A percentile compares a stretch with the other conserved stretches of the same genome.
Conservation (phyloP, 371 early-diverging fungal genomes). For the Basidiobolus heterosporus region DNA sequence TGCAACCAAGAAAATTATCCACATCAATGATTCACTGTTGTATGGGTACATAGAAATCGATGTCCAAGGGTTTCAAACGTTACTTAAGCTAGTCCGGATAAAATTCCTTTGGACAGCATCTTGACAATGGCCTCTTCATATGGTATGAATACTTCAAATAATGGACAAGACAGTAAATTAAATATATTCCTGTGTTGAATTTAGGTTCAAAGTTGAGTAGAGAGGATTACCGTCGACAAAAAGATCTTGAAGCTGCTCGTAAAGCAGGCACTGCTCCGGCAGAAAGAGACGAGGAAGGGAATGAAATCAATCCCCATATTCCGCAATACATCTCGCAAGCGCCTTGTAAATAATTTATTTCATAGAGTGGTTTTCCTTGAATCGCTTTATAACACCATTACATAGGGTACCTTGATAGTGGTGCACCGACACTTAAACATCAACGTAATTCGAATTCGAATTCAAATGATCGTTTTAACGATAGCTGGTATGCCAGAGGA, state of each 20-base stretch:
- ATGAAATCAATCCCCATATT: conserved; percentile 96
- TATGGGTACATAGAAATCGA: too few relatives aligned
- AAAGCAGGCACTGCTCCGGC: conserved; percentile 82
- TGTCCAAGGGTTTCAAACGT: too few relatives aligned
- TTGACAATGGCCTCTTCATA: too few relatives aligned
- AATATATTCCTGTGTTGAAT: too few relatives aligned
- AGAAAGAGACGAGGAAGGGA: conserved; percentile 79
- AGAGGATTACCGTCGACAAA: conserved; percentile 71
- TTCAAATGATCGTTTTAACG: conserved; percentile 20
- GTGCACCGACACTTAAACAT: conserved; percentile 76
- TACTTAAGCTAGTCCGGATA: too few relatives aligned
- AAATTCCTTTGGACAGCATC: too few relatives aligned
- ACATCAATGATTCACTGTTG: too few relatives aligned
- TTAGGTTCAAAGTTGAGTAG: conserved; percentile 44
- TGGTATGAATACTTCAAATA: too few relatives aligned
- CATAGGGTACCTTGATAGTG: conserved; percentile 78
- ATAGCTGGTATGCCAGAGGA: conserved; percentile 74
- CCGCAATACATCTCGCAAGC: conserved; percentile 90
- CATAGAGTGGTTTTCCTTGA: background rate
- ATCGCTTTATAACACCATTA: background rate
- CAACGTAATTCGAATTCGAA: conserved; percentile 38
- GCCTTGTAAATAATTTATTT: conserved; percentile 41
- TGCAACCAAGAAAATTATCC: too few relatives aligned
- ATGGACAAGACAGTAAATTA: too few relatives aligned
- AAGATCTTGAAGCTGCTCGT: conserved; percentile 76